Evolutionary conservation across 805 yeast genomes (phyloP).

Genomic region (Blastobotrys americana): DNA sequence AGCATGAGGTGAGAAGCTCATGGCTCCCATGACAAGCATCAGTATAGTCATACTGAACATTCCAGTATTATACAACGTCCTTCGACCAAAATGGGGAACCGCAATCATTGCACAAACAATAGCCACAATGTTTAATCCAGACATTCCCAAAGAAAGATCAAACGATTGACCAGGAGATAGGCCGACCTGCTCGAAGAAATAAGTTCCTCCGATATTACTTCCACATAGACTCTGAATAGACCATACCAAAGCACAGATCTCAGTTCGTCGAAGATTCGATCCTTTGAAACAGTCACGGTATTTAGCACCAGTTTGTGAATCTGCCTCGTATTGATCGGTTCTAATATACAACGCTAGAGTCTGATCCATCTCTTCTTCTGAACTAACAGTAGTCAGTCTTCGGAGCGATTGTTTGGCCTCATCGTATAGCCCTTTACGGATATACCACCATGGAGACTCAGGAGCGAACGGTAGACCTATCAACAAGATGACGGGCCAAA

Average conservation of each 20-base stretch:
- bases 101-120: slow-evolving; percentile 10
- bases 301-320: slow-evolving; percentile 17
- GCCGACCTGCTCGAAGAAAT: slow-evolving; percentile 41
- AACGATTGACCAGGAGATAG: slow-evolving; percentile 30
- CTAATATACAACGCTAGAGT: slow-evolving; percentile 35
- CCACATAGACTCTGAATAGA: slow-evolving; percentile 34
- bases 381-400: slow-evolving; percentile 26
- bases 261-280: slow-evolving; percentile 42
- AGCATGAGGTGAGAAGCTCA: slow-evolving; percentile 33
- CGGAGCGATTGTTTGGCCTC: slow-evolving; percentile 39
- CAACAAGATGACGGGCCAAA: slow-evolving; percentile 46
- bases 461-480: slow-evolving; percentile 37
- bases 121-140: slow-evolving; percentile 36
- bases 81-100: slow-evolving; percentile 7
- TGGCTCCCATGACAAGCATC: slow-evolving; percentile 40
- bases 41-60: slow-evolving; percentile 31
- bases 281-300: slow-evolving; percentile 42
- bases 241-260: slow-evolving; percentile 39
- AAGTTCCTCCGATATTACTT: slow-evolving; percentile 26
- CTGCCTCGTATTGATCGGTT: slow-evolving; percentile 35
- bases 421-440: slow-evolving; percentile 34
- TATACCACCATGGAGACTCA: slow-evolving; percentile 54
- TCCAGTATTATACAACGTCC: slow-evolving; percentile 28
- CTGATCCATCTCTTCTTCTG: slow-evolving; percentile 13
- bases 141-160: slow-evolving; percentile 41